Evolutionary conservation across 2,329 filamentous ascomycete species (phyloP), one percentile per base, ranked within the genome.

Genomic region (Fusarium sp.): DNA sequence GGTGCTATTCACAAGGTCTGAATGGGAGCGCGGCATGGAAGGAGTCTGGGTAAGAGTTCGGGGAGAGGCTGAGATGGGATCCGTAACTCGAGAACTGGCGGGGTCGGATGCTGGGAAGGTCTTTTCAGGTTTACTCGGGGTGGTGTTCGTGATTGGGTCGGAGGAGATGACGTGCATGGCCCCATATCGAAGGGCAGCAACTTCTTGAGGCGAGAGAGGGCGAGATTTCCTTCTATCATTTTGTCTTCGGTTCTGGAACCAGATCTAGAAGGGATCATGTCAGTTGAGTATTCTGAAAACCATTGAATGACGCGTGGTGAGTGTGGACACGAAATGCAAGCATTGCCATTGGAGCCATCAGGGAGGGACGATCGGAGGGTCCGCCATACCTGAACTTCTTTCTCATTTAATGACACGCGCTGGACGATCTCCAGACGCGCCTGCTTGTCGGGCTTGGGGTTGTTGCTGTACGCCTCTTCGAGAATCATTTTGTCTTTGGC

Each of bases 181-280:
- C 56, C 89, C 86, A 79, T 89, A 87, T 79, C 88, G 84, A 76
- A 92, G 84, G 68, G 89, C 88, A 73, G 88, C 91, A 64, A 96
- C 89, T 81, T 97, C 94, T 82, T 95, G 92, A 11, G 92, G 90
- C 32, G 94, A 90, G 41, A 97, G 88, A 56, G 95, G 95, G 77
- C 94, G 93, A 65, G 94, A 95, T 85, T 96, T 97, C 76, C 96
- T 91, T 78, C 96, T 91, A 82, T 97, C 94, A 83, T 97, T 98
- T 83, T 98, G 96, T 75, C 96, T 90, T 80, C 95, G 91, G 80
- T 98, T 98, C 81, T 98, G 96, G 84, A 98, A 98, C 96, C 96
- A 98, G 78, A 98, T 98, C 96, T 98, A 68, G n/a, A 58, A 54
- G 25, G 65, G 30, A 45, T 41, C 18, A 60, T 67, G 72, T 77